These are phyloP conservation scores for Aspergillus sp. DNA, from an alignment of 2,329 filamentous ascomycete species.

Conservation along the genomic window DNA sequence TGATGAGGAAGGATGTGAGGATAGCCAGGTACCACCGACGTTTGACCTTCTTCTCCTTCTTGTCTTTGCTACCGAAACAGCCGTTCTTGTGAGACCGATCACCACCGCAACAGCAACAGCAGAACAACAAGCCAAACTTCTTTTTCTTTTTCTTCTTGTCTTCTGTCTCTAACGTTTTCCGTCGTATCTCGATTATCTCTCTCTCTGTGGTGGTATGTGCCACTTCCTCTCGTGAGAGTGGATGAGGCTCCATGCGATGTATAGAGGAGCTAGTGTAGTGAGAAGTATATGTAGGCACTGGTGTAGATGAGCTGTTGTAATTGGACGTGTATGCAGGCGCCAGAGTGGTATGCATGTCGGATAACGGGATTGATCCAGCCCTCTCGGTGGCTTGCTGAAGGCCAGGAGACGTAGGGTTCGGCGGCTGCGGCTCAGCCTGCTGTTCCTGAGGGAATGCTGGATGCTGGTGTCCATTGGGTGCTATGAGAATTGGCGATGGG, in stretches of 20 bases:
- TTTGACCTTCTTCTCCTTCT: constrained; percentile 64
- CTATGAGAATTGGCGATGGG: constrained; percentile 60
- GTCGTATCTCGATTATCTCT: constrained; percentile 52
- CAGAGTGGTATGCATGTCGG: constrained; percentile 53
- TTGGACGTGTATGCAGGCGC: constrained; percentile 39
- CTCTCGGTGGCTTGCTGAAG: constrained; percentile 64
- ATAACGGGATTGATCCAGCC: constrained; percentile 62
- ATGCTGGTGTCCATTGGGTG: constrained; percentile 48
- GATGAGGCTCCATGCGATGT: constrained; percentile 27
- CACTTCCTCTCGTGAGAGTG: constrained; percentile 26
- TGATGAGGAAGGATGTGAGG: constrained; percentile 52
- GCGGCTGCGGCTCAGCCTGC: constrained; percentile 47
- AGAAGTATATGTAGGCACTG: constrained; percentile 39
- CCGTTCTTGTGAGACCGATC: constrained; percentile 59
- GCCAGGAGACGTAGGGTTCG: constrained; percentile 64
- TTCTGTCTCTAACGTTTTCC: constrained; percentile 66
- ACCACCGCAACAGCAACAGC: constrained; percentile 66
- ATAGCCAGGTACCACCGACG: constrained; percentile 62
- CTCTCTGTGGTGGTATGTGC: constrained; percentile 25
- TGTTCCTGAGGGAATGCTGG: constrained; percentile 60
- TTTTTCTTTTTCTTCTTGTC: constrained; percentile 60
- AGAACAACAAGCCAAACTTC: constrained; percentile 43
- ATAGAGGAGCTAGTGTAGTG: constrained; percentile 29
- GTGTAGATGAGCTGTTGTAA: constrained; percentile 22
- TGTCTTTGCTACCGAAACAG: constrained; percentile 64